phyloP scores from a whole-genome alignment of 768 basidiomycete species.

The Lepiota brunneoincarnata region DNA sequence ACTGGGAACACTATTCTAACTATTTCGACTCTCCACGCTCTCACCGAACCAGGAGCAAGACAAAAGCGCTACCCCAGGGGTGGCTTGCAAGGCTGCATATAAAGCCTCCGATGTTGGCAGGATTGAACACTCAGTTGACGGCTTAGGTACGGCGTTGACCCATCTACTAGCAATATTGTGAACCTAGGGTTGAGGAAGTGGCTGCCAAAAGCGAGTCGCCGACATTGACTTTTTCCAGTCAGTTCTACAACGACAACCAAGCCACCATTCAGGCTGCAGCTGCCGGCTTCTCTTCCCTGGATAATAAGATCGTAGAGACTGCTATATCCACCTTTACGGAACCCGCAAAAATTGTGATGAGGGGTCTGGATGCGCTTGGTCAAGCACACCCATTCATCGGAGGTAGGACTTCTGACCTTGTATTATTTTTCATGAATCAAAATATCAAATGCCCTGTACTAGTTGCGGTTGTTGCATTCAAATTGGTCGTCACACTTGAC shows the following conservation, averaged over 20 bases:
- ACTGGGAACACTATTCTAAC: background rate
- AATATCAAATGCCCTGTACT: no score
- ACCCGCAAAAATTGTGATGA: constrained; percentile 22
- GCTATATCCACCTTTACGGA: constrained; percentile 6
- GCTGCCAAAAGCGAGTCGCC: background rate
- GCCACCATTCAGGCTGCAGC: background rate
- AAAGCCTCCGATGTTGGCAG: background rate
- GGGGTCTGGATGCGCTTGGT: constrained; percentile 30
- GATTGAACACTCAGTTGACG: background rate
- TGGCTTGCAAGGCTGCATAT: background rate
- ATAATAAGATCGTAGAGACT: constrained; percentile 2
- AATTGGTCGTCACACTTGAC: constrained; percentile 45
- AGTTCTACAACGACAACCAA: constrained; percentile 3
- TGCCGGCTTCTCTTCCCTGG: constrained; percentile 1
- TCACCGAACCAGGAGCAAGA: background rate
- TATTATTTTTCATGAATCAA: background rate
- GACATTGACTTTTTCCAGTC: background rate
- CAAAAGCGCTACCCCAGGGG: background rate
- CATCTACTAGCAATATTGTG: background rate
- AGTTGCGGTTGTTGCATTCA: constrained; percentile 51
- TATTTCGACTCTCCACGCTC: background rate
- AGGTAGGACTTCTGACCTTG: constrained; percentile 19
- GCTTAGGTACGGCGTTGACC: background rate
- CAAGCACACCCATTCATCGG: constrained; percentile 36
- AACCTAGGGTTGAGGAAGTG: background rate